phyloP scores from a whole-genome alignment of 176 grass and related monocot species.

The Cymbopogon citratus region DNA sequence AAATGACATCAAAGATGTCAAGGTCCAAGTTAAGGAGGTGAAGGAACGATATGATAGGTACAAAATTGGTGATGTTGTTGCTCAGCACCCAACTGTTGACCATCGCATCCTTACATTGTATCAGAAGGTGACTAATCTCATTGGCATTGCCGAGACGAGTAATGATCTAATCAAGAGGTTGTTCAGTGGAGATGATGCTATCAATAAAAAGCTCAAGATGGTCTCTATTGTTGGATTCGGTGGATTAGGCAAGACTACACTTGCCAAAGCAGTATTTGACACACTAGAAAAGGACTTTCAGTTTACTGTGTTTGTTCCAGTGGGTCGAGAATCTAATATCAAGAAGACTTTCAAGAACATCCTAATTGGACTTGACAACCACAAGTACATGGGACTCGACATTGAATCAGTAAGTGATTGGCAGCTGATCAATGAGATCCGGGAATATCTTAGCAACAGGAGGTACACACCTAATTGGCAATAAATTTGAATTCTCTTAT shows the following conservation, averaged over 20 bases:
- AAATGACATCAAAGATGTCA: neutral
- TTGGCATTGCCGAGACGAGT: neutral
- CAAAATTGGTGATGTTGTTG: neutral
- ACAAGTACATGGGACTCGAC: no score
- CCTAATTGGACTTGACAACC: neutral
- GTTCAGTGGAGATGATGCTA: neutral
- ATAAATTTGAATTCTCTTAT: neutral
- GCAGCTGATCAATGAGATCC: neutral
- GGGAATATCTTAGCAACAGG: neutral
- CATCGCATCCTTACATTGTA: neutral
- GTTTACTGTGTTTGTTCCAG: neutral
- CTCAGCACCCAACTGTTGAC: neutral
- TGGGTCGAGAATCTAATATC: neutral
- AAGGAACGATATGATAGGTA: neutral
- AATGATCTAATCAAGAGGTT: neutral
- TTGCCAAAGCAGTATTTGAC: neutral
- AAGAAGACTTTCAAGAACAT: neutral
- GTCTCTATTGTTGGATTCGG: neutral
- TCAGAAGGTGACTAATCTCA: neutral
- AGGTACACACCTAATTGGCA: neutral
- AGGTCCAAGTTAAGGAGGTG: neutral
- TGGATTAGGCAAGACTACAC: neutral
- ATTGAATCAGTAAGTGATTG: neutral
- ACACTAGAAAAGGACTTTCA: neutral
- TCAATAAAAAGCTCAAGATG: neutral